Percentiles rank a stretch among this genome's conserved stretches.
Evolutionary conservation across 352 stramenopile species (phyloP).

Genomic region (Thraustochytrium striatum): DNA sequence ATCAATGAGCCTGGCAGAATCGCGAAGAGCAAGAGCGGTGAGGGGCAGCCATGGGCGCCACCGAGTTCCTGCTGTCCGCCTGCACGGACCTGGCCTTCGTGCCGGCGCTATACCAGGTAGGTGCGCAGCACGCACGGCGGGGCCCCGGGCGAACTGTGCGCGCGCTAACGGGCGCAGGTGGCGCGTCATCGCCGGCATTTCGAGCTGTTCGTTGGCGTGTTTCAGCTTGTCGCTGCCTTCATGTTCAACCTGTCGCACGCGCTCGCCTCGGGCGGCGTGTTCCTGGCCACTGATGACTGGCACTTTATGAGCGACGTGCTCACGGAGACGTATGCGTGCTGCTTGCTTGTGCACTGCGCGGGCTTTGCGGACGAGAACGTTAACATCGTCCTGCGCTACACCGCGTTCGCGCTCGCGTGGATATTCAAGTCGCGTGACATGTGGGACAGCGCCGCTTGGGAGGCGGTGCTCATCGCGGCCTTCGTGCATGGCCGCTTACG

Average conservation of each 20-base stretch:
- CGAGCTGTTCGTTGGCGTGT: slow-evolving; percentile 76
- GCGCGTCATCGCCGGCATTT: slow-evolving; percentile 64
- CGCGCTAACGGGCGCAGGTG: too few relatives aligned
- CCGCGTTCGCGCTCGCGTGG: slow-evolving; percentile 72
- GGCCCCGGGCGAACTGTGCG: too few relatives aligned
- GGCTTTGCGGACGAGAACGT: slow-evolving; percentile 70
- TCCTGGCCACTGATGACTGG: slow-evolving; percentile 69
- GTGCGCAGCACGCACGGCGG: background rate
- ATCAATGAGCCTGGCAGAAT: too few relatives aligned
- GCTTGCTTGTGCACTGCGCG: slow-evolving; percentile 76
- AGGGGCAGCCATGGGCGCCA: background rate
- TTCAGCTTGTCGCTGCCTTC: slow-evolving; percentile 72
- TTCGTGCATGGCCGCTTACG: slow-evolving; percentile 66
- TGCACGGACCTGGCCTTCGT: slow-evolving; percentile 38
- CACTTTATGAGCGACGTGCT: slow-evolving; percentile 79
- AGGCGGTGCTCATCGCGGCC: slow-evolving; percentile 63
- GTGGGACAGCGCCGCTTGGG: slow-evolving; percentile 68
- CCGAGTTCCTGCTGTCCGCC: background rate
- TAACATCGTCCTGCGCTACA: slow-evolving; percentile 75
- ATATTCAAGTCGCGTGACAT: slow-evolving; percentile 76
- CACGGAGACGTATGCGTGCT: slow-evolving; percentile 72
- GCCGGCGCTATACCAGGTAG: slow-evolving; percentile 4
- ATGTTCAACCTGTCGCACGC: slow-evolving; percentile 74
- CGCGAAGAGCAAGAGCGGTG: too few relatives aligned
- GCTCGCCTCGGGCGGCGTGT: slow-evolving; percentile 64